Evolutionary conservation across 768 basidiomycete genomes (phyloP), one percentile per base, ranked within the genome.

Genomic region (Tulasnella sp.): DNA sequence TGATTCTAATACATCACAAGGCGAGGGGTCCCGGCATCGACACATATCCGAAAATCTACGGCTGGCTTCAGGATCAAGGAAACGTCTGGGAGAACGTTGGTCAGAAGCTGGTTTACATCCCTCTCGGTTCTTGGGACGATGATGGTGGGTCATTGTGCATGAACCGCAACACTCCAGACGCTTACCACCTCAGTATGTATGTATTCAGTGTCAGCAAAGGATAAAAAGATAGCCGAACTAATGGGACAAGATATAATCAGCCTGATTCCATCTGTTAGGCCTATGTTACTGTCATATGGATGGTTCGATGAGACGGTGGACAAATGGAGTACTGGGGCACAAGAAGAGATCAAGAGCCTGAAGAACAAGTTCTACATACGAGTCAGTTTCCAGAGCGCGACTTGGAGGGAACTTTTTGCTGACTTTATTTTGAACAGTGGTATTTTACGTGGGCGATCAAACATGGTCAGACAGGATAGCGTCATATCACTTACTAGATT

Each of bases 81-180:
- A 42, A 37, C 37, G 34, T 14, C 58, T 78, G 77, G 77, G 54
- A 64, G 16, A 40, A 3, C 14, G 5, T 44, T 4, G 79, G 79
- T 16, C 31, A 80, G 40, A 75, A 80, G 31, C 24, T 16, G 0
- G 28, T 80, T n/a, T 80, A 73, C 42, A 74, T 80, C 20, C 69
- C 79, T 28, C 8, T 80, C 46, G 79, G 79, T 28, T 20, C 79
- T 31, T 80, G 79, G 79, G 79, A 80, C 2, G 79, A 80, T 9
- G 48, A 31, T 3, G 12, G 79, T 80, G 22, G 40, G 77, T 41
- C 9, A 40, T 44, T 24, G 5, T 6, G 28, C 7, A 24, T n/a
- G 40, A 14, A 14, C 28, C 28, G n/a, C 5, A 14, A 1, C 4
- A 18, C 28, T 0, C 16, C 1, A 69, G 12, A 2, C 14, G 34